phyloP scores from a whole-genome alignment of 2,329 filamentous ascomycete genomes.

The Clarireedia homoeocarpa region DNA sequence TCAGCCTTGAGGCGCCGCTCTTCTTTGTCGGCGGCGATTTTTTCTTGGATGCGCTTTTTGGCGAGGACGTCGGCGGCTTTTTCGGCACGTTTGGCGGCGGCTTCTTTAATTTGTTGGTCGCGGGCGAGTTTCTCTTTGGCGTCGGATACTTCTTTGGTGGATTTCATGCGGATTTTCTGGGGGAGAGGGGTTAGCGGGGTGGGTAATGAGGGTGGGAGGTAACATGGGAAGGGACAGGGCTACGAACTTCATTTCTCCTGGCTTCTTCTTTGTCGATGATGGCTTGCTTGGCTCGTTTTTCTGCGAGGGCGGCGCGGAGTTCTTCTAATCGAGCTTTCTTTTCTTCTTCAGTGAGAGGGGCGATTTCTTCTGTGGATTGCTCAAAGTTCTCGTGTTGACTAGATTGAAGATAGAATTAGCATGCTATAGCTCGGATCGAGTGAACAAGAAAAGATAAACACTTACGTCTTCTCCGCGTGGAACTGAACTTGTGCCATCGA shows the following conservation, averaged over 20 bases:
- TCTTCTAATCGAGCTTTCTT: slow-evolving; percentile 75
- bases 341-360: slow-evolving; percentile 84
- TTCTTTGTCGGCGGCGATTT: slow-evolving; percentile 91
- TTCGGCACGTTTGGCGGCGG: slow-evolving; percentile 76
- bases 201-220: background rate
- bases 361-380: slow-evolving; percentile 88
- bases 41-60: slow-evolving; percentile 82
- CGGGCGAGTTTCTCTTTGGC: slow-evolving; percentile 80
- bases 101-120: slow-evolving; percentile 90
- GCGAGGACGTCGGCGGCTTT: slow-evolving; percentile 79
- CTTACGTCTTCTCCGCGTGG: slow-evolving; percentile 78
- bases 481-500: slow-evolving; percentile 76
- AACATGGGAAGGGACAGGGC: background rate
- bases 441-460: slow-evolving; percentile 6
- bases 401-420: background rate
- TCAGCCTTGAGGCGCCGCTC: slow-evolving; percentile 81
- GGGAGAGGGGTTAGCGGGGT: background rate
- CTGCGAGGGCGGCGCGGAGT: slow-evolving; percentile 61
- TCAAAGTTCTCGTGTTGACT: slow-evolving; percentile 84
- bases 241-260: slow-evolving; percentile 71
- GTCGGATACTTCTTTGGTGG: slow-evolving; percentile 82
- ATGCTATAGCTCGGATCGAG: background rate
- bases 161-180: slow-evolving; percentile 69
- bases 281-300: slow-evolving; percentile 62
- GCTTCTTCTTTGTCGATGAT: slow-evolving; percentile 71